These are phyloP conservation scores for Blastocystis sp. DNA, from an alignment of 352 stramenopile genomes.

Conservation along the genomic window DNA sequence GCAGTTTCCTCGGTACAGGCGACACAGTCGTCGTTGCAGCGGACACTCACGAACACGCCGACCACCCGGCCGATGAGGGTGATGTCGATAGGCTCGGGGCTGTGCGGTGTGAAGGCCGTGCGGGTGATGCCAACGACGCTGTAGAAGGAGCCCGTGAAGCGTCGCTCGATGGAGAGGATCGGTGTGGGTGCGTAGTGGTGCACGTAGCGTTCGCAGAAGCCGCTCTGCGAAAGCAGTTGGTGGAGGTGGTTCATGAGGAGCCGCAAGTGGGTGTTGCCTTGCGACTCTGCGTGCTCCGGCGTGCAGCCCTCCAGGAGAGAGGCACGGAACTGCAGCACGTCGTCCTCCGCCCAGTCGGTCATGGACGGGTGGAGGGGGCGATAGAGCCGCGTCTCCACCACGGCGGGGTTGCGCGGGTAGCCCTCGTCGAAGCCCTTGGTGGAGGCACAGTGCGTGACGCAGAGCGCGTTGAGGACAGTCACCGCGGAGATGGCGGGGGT, in stretches of 20 bases:
- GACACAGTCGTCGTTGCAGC: neutral
- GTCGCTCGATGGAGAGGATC: conserved; percentile 39
- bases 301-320: neutral
- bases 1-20: neutral
- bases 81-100: neutral
- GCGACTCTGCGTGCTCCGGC: neutral
- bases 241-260: conserved; percentile 65
- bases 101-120: conserved; percentile 34
- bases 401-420: conserved; percentile 52
- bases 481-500: conserved; percentile 30
- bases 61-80: conserved; percentile 9
- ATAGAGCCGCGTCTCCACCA: conserved; percentile 64
- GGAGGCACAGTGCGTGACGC: conserved; percentile 36
- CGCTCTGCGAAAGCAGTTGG: neutral
- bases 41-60: conserved; percentile 34
- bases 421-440: conserved; percentile 69
- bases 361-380: neutral
- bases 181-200: conserved; percentile 16
- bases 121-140: conserved; percentile 38
- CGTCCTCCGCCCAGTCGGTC: neutral
- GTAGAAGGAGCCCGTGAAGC: conserved; percentile 23
- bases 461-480: conserved; percentile 34
- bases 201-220: conserved; percentile 26
- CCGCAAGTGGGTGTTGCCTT: conserved; percentile 9
- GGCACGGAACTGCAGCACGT: neutral